Base-by-base conservation (phyloP, 192 early-diverging fungal species). In the Gonapodya prolifera region DNA sequence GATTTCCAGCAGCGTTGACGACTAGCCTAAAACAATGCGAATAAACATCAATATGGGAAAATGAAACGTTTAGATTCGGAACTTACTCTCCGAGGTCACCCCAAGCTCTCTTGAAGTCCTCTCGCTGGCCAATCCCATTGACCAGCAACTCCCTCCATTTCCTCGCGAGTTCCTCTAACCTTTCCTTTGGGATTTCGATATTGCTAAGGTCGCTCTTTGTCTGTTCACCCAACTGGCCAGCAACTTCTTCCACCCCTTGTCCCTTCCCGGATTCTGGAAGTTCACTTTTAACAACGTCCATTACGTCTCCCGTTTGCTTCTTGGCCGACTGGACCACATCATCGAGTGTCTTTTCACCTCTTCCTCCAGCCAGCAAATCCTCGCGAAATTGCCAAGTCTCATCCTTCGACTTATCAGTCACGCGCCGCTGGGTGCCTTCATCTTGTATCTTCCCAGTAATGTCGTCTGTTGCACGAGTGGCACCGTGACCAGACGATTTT, bases 281-380 rank as follows among this genome's bases (percentile, higher is more conserved):
- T 30, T 83, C 77, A 29, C 76, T 78, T 77, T 86, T 86, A 34
- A 87, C 35, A n/a, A 81, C 69, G 2, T 45, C 35, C 28, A 84
- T 45, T 30, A 86, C 77, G 1, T 77, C 78, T 18, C 79, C 70
- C 17, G 78, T 77, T 77, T 86, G 71, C 69, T 86, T 83, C 17
- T 71, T 45, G 1, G 80, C 77, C 13, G 85, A 29, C 33, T 83
- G 35, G 32, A 71, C 35, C 35, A 33, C 35, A 0, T 33, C 34
- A 0, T 79, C 77, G 33, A 78, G 78, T 1, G 75, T 45, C 31
- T 75, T 79, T 13, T 82, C 76, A 34, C 75, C 77, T 1, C 77
- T 35, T 0, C 69, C 80, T n/a, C 80, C 79, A 0, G 76, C 45
- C 45, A 61, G 23, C 45, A 61, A 8, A 61, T 61, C 45, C 45